Base-by-base conservation (phyloP, 2,329 filamentous ascomycete species). In the Phialocephala sp. region DNA sequence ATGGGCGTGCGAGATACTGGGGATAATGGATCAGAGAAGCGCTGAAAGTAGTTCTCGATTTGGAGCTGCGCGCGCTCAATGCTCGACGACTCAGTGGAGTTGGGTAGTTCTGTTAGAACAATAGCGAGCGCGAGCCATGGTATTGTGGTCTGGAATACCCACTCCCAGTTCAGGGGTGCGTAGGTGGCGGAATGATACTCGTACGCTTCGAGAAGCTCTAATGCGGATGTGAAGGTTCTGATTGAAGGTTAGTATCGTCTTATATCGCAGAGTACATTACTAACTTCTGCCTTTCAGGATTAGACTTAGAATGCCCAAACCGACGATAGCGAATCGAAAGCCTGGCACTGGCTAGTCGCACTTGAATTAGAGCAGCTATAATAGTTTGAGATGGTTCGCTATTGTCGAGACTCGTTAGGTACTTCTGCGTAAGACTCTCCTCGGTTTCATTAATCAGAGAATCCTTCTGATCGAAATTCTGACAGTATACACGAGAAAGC, bases 91-190 rank as follows among this genome's bases (percentile, higher is more conserved):
- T 45, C 41, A 18, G 59, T 60, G 14, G 55, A 35, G 12, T 63
- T 59, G 0, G 66, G 66, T 1, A 64, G 39, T 32, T 69, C 52
- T 2, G 66, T 68, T 2, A 71, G 20, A 0, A 66, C 36, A 8
- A 72, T 68, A 0, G 70, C 64, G 9, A 68, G 63, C 8, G 70
- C 70, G 24, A 69, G 67, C 64, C 66, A 72, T 8, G 70, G 69
- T n/a, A 72, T 58, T 0, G 56, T 39, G 41, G 64, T 66, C 20
- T 60, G 36, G 55, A 72, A 68, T 14, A 71, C 35, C 67, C 67
- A 71, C 35, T 65, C 66, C 66, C 68, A 70, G n/a, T 66, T 65
- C 0, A 54, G 32, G 9, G 64, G 20, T 1, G 59, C 12, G 37
- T 69, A 71, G 2, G 60, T 64, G 32, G 15, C 59, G 22, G 50